A percentile compares a stretch with the other conserved stretches of the same genome.
Conservation (phyloP, 2,329 filamentous ascomycete species). For the Fusarium gaditjirri region DNA sequence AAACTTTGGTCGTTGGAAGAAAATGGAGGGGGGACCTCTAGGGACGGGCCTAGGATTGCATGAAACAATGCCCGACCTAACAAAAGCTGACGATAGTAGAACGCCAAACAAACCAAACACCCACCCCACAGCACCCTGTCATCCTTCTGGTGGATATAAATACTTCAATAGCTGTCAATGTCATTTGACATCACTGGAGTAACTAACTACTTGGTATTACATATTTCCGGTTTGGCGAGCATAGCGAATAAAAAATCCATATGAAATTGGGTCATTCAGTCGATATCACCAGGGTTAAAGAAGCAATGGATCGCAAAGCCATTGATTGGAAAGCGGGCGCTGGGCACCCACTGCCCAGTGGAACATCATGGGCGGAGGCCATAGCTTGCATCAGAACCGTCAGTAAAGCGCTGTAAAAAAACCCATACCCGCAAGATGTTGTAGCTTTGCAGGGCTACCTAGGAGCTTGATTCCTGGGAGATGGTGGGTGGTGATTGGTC, state of each 20-base stretch:
- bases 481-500: constrained; percentile 48
- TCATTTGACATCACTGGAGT: constrained; percentile 21
- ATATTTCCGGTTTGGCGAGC: constrained; percentile 24
- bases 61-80: constrained; percentile 8
- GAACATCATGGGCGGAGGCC: constrained; percentile 1
- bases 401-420: constrained; percentile 13
- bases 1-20: not conserved
- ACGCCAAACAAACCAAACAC: constrained; percentile 14
- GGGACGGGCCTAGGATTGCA: not conserved
- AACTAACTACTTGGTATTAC: not conserved
- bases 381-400: constrained; percentile 4
- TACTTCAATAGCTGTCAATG: not conserved
- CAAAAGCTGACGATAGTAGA: constrained; percentile 17
- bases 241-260: constrained; percentile 10
- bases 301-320: constrained; percentile 17
- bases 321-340: not conserved
- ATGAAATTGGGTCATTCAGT: not conserved
- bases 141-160: not conserved
- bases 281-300: constrained; percentile 17
- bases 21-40: not conserved
- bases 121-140: not conserved
- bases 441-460: constrained; percentile 41
- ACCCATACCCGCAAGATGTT: constrained; percentile 18
- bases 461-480: constrained; percentile 35
- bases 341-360: not conserved